Evolutionary conservation across 768 basidiomycete genomes (phyloP), one percentile per base, ranked within the genome.

Genomic region (Mycena capillaripes): DNA sequence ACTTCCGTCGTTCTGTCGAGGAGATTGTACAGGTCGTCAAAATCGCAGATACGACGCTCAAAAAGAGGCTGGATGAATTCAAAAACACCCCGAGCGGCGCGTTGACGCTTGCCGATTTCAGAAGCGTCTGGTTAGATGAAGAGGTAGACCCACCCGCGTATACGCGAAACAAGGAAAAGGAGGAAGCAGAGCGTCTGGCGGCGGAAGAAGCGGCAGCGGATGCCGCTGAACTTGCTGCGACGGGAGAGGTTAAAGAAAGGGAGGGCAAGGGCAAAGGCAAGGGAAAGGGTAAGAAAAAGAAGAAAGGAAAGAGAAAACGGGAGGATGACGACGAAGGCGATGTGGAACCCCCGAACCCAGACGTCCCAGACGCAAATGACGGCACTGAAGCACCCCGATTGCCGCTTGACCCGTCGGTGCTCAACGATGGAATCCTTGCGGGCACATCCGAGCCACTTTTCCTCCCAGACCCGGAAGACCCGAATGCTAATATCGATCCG

Each of bases 11-110:
- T 55, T 95, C 93, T 29, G 88, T 98, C 14, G 95, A 97, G 79
- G 98, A 99, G 82, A 94, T 99, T 56, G 97, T 98, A 23, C 98
- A 99, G 79, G 97, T 99, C 19, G 98, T 99, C 75, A 99, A 99
- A 84, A 98, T 98, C 75, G 96, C 97, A n/a, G 97, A 98, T 78
- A 92, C 92, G 14, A 99, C 98, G 4, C 83, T 99, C 50, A 92
- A 92, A 83, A 98, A 97, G 81, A 90, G 98, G 21, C 84, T 99
- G 19, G 94, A 97, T 29, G 98, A 99, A 83, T 99, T 99, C 86
- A 95, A 92, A 79, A 90, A 89, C 75, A 98, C 97, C 2, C 92
- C 93, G 0, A 95, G 94, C 77, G 96, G 95, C 16, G 87, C 88
- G 42, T 82, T 98, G 77, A 97, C 96, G 2, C 85, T 99, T 61